phyloP scores from a whole-genome alignment of 805 yeast genomes.

The Komagataella mondaviorum region DNA sequence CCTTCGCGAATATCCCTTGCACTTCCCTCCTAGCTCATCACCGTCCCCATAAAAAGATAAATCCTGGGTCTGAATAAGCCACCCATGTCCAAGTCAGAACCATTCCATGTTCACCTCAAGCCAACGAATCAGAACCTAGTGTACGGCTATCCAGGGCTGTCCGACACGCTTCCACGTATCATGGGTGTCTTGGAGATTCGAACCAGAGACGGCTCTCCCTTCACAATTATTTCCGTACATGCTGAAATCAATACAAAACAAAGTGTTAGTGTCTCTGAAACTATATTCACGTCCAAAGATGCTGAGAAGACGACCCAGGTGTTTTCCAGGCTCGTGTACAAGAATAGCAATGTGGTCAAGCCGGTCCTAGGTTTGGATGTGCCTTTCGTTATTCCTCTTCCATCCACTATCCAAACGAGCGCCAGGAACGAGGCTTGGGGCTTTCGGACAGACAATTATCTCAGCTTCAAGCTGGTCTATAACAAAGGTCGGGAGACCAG shows the following conservation, averaged over 20 bases:
- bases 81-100: not conserved
- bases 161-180: conserved; percentile 1
- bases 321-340: not conserved
- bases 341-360: not conserved
- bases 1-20: not conserved
- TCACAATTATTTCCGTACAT: not conserved
- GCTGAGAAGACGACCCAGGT: not conserved
- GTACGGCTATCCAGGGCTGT: conserved; percentile 2
- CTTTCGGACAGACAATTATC: not conserved
- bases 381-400: conserved; percentile 2
- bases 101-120: not conserved
- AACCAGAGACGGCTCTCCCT: conserved; percentile 1
- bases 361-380: conserved; percentile 1
- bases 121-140: conserved; percentile 1
- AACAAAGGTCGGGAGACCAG: not conserved
- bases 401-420: not conserved
- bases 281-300: not conserved
- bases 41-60: not conserved
- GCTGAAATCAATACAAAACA: conserved; percentile 1
- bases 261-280: not conserved
- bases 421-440: not conserved
- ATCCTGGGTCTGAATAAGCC: not conserved
- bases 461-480: not conserved
- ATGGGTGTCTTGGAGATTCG: conserved; percentile 1
- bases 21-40: not conserved